Evolutionary conservation across 805 yeast genomes (phyloP).

Genomic region (Zygotorulaspora sp.): DNA sequence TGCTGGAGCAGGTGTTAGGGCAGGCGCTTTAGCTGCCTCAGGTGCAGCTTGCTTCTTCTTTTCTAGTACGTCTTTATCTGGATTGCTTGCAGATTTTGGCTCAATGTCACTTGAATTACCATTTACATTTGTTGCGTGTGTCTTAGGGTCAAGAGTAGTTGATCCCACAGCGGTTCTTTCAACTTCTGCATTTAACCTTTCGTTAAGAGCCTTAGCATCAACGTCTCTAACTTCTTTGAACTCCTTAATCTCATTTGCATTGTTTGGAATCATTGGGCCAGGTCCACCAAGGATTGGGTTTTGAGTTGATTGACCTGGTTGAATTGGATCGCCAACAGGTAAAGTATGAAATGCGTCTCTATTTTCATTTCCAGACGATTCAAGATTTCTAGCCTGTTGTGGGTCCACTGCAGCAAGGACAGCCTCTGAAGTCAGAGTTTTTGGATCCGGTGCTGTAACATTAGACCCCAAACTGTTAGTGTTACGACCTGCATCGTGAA

Average conservation of each 20-base stretch:
- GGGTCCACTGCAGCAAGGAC: too few species aligned
- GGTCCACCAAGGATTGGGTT: conserved; percentile 54
- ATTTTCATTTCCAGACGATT: conserved; percentile 8
- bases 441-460: conserved; percentile 11
- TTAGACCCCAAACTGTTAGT: too few species aligned
- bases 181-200: conserved; percentile 30
- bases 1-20: conserved; percentile 4
- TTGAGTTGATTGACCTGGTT: conserved; percentile 42
- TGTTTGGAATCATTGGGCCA: conserved; percentile 51
- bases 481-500: too few species aligned
- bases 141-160: conserved; percentile 18
- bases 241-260: conserved; percentile 62
- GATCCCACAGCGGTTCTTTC: conserved; percentile 10
- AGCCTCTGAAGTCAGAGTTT: too few species aligned
- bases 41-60: conserved; percentile 4
- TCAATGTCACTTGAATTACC: conserved; percentile 25
- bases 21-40: conserved; percentile 7
- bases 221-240: conserved; percentile 54
- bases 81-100: conserved; percentile 31
- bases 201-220: conserved; percentile 57
- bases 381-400: conserved; percentile 16
- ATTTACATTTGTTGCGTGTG: conserved; percentile 23
- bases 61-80: conserved; percentile 10
- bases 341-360: conserved; percentile 38
- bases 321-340: conserved; percentile 40